These are phyloP conservation scores for Aureobasidium sp. DNA, from an alignment of 2,329 filamentous ascomycete genomes.

Conservation along the genomic window DNA sequence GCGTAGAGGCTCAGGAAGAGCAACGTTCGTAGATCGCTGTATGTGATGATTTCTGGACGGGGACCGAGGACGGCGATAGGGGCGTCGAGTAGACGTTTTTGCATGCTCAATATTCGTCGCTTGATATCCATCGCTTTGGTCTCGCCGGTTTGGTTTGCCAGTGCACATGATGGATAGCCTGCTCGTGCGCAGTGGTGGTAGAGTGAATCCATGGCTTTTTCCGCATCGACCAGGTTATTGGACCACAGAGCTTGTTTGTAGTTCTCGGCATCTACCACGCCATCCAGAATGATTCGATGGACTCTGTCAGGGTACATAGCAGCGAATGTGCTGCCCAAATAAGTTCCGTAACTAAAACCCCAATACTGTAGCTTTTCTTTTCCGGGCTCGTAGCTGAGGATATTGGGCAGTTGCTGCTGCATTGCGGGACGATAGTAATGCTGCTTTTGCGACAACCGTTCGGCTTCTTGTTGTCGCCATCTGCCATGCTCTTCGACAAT, in stretches of 20 bases:
- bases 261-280: constrained; percentile 38
- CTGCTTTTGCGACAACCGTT: constrained; percentile 19
- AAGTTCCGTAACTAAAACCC: constrained; percentile 41
- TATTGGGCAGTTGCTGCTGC: not conserved
- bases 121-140: too few species aligned
- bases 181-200: constrained; percentile 22
- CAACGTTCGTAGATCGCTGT: too few species aligned
- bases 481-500: constrained; percentile 36
- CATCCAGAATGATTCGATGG: constrained; percentile 38
- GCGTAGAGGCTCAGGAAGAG: too few species aligned
- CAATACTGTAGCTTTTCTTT: constrained; percentile 28
- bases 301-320: constrained; percentile 40
- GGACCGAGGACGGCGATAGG: too few species aligned
- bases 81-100: too few species aligned
- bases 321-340: constrained; percentile 42
- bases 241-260: constrained; percentile 46
- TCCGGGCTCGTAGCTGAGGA: not conserved
- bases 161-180: too few species aligned
- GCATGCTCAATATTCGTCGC: too few species aligned
- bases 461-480: constrained; percentile 17
- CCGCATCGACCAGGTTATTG: constrained; percentile 45
- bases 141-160: too few species aligned
- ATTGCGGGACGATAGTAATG: not conserved
- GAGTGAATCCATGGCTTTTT: constrained; percentile 42
- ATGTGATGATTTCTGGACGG: too few species aligned